Evolutionary conservation across 805 yeast genomes (phyloP), one percentile per base, ranked within the genome.

Genomic region (Nakazawaea sp.): DNA sequence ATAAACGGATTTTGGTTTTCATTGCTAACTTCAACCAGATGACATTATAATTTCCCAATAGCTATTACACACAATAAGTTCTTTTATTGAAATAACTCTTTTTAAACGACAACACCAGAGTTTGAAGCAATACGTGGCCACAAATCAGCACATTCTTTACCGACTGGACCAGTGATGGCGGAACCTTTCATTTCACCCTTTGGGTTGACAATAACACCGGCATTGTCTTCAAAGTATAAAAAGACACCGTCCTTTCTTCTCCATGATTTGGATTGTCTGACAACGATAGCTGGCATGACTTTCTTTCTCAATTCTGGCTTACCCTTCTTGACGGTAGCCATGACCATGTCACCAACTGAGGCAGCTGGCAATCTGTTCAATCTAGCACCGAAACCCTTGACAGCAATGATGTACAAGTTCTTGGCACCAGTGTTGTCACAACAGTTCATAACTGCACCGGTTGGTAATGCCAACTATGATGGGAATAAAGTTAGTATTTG

Each of bases 181-280:
- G 98, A 94, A 75, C 99, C 99, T 81, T 92, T 92, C 98, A 94
- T 92, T 76, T 92, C 99, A 80, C 99, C 99, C 92, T 92, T 92
- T 68, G 99, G 98, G 78, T 92, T 92, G 70, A 92, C 98, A 66
- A 92, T 92, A 71, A 94, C 99, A 82, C 98, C 98, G 54, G 99
- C 99, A 66, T 92, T 92, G 77, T 92, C 99, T 81, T 92, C 99
- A 61, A 92, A 92, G 87, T 92, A 92, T 71, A 92, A 87, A 89
- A 70, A 92, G 60, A 88, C 84, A 84, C 99, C 99, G 66, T 92
- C 99, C 81, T 82, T 90, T 84, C 99, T 87, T 90, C 99, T 90
- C 99, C 99, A 92, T 55, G 99, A 88, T 80, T 89, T 90, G 54
- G 98, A 75, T 79, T 92, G 99, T 77, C 99, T 90, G 55, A 92